Evolutionary conservation across 2,329 filamentous ascomycete species (phyloP), one percentile per base, ranked within the genome.

Genomic region (Elsinoe perseae): DNA sequence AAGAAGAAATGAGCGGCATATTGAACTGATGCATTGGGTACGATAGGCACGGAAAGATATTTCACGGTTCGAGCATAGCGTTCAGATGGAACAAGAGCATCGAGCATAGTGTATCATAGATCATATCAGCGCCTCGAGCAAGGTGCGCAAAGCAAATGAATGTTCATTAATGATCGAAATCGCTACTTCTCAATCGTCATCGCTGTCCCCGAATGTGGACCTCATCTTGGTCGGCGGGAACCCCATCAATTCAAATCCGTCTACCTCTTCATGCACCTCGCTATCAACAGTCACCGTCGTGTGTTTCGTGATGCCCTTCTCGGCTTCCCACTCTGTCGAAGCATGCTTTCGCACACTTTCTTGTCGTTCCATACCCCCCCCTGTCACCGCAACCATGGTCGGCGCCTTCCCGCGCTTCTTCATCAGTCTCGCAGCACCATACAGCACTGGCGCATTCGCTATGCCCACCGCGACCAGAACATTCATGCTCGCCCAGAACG

Each of bases 1-100:
- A 62, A 63, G 44, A 56, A 55, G 18, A 61, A 60, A 54, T 56
- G 10, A 40, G 34, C 23, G 28, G 21, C 27, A 36, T n/a, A 43
- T 42, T 27, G 10, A 21, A 25, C 10, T 12, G 7, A 44, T 2
- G 40, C 20, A 21, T 44, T 44, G 40, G 2, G 23, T 44, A 36
- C 4, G 3, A 25, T 44, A n/a, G 20, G 14, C 12, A 23, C 12
- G 20, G 40, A 20, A 27, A 18, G 10, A 2, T 10, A 5, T 25
- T 18, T 54, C 12, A 28, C 36, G 50, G 27, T 28, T 40, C 23
- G 12, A 54, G 52, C 36, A 54, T 42, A 43, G 40, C 52, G 40
- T 12, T 12, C 34, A 32, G 12, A 14, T n/a, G 12, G 32, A 14
- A 36, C 10, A 36, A 36, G n/a, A 36, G 32, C 32, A 36, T 36